Conservation (phyloP, 2,329 filamentous ascomycete genomes). For the Penicillium corylophilum region DNA sequence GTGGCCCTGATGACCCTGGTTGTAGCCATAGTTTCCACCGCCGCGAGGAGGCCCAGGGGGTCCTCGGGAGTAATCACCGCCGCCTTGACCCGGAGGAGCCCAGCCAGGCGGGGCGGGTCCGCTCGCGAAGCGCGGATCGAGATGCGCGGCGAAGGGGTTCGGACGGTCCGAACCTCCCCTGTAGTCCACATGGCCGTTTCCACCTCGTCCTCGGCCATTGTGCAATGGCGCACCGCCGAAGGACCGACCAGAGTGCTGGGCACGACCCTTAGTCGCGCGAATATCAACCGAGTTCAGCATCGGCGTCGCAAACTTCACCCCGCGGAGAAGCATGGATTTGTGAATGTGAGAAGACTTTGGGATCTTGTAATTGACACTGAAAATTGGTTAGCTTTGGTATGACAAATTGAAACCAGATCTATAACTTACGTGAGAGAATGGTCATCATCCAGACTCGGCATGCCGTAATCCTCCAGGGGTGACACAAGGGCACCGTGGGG, state of each 20-base stretch:
- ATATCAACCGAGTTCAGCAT: conserved; percentile 75
- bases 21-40: conserved; percentile 27
- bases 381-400: conserved; percentile 30
- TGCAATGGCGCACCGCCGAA: conserved; percentile 66
- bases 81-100: conserved; percentile 32
- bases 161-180: conserved; percentile 35
- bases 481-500: conserved; percentile 80
- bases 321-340: conserved; percentile 91
- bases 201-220: conserved; percentile 47
- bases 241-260: conserved; percentile 64
- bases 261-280: conserved; percentile 66
- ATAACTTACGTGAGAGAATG: conserved; percentile 73
- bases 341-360: conserved; percentile 70
- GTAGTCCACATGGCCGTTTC: conserved; percentile 57
- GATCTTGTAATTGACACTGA: conserved; percentile 81
- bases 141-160: conserved; percentile 50
- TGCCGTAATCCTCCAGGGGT: conserved; percentile 67
- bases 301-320: conserved; percentile 69
- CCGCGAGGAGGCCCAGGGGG: conserved; percentile 42
- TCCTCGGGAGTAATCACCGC: conserved; percentile 34
- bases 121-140: conserved; percentile 43
- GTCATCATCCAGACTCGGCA: conserved; percentile 80
- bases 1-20: conserved; percentile 14
- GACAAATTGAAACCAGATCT: conserved; percentile 1
- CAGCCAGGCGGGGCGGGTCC: conserved; percentile 35